Evolutionary conservation across 345 rosid species (phyloP).

Genomic region (Brassica napus): DNA sequence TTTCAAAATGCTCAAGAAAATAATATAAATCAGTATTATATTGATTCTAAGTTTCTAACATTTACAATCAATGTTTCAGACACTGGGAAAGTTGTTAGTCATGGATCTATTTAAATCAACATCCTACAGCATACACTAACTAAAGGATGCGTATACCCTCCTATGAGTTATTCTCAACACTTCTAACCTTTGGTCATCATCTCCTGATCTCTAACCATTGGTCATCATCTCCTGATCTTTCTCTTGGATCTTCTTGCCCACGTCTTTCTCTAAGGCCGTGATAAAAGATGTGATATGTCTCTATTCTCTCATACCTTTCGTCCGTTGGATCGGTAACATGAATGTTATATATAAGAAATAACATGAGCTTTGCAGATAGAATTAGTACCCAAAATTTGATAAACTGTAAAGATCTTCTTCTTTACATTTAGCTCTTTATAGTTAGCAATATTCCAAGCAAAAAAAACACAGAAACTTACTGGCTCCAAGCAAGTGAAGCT

Average conservation of each 20-base stretch:
- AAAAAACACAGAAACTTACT: neutral
- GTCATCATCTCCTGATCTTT: constrained; percentile 54
- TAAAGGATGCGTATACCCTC: too few relatives aligned
- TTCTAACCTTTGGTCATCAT: too few relatives aligned
- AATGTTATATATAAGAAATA: neutral
- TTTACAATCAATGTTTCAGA: neutral
- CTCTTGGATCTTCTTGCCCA: constrained; percentile 60
- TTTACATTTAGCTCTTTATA: neutral
- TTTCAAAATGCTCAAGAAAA: neutral
- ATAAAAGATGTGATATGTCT: constrained; percentile 59
- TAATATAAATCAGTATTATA: too few relatives aligned
- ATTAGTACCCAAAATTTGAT: constrained; percentile 51
- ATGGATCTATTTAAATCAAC: neutral
- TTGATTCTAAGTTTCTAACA: neutral
- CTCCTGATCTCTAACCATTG: too few relatives aligned
- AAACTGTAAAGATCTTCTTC: neutral
- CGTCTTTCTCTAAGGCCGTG: constrained; percentile 61
- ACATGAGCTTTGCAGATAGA: neutral
- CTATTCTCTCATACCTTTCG: constrained; percentile 65
- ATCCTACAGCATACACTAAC: too few relatives aligned
- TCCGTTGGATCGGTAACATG: constrained; percentile 46
- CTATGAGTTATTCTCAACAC: too few relatives aligned
- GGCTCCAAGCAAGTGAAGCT: neutral
- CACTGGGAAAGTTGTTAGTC: neutral
- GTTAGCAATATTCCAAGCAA: neutral